These are phyloP conservation scores for Fraxinus angustifolia DNA, from an alignment of 305 asterid genomes.

Conservation along the genomic window DNA sequence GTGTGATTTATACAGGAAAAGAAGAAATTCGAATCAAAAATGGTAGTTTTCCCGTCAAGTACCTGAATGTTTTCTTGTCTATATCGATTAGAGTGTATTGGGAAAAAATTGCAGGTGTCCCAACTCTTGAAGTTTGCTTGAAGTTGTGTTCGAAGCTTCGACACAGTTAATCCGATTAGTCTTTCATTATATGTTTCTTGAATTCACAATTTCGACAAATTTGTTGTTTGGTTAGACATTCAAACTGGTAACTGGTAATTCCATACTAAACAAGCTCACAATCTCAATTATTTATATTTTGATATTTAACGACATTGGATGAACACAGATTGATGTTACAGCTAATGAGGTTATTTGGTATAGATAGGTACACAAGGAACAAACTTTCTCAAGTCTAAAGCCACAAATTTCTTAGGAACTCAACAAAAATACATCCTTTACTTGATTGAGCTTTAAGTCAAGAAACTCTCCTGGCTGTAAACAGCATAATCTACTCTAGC, in stretches of 20 bases:
- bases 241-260: not conserved
- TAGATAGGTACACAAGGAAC: slow-evolving; percentile 26
- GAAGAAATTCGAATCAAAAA: not conserved
- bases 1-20: not conserved
- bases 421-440: not conserved
- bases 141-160: not conserved
- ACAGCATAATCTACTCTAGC: slow-evolving; percentile 2
- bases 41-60: not conserved
- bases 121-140: not conserved
- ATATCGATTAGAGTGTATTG: not conserved
- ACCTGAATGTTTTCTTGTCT: not conserved
- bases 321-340: slow-evolving; percentile 12
- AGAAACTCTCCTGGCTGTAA: not conserved
- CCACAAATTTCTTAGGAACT: slow-evolving; percentile 19
- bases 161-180: not conserved
- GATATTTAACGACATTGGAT: not conserved
- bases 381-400: slow-evolving; percentile 29
- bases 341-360: slow-evolving; percentile 19
- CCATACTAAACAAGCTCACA: not conserved
- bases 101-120: not conserved
- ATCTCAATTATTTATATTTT: not conserved
- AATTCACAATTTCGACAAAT: not conserved
- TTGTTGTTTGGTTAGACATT: not conserved
- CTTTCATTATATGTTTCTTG: not conserved
- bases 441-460: not conserved